Evolutionary conservation across 2,329 filamentous ascomycete genomes (phyloP).

Genomic region (Cytospora leucostoma): DNA sequence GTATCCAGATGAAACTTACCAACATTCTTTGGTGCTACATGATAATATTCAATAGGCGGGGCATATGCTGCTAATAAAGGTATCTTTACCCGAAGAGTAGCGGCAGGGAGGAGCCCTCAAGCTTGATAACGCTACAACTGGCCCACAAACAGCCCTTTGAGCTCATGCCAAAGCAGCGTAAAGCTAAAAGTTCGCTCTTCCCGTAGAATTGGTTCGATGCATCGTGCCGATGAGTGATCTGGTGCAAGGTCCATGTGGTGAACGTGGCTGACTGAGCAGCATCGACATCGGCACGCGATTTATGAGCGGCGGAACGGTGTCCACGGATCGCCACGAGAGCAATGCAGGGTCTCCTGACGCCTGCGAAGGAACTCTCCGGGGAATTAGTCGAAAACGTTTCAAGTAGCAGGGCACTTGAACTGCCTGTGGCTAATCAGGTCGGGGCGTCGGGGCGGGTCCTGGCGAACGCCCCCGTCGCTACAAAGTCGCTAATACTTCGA

Average conservation of each 20-base stretch:
- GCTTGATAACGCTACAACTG: neutral
- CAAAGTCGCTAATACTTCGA: neutral
- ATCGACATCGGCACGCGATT: neutral
- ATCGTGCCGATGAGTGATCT: neutral
- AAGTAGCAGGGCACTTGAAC: constrained; percentile 7
- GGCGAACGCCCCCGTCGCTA: neutral
- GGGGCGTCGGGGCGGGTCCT: constrained; percentile 4
- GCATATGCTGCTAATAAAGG: neutral
- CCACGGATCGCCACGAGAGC: constrained; percentile 6
- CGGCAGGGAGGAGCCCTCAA: neutral
- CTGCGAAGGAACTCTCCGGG: constrained; percentile 7
- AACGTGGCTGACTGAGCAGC: neutral
- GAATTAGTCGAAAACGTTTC: constrained; percentile 17
- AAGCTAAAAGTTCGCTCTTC: neutral
- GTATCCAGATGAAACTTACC: neutral
- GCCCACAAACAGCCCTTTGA: neutral
- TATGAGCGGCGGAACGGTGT: neutral
- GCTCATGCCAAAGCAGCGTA: neutral
- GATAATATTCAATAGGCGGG: neutral
- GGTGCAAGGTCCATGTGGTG: neutral
- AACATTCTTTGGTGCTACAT: neutral
- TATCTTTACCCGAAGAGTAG: neutral
- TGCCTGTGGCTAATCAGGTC: constrained; percentile 22
- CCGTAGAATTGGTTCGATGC: neutral
- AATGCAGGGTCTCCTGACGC: constrained; percentile 3